phyloP scores from a whole-genome alignment of 1,139 yeast species.

The Taphrina sp. region DNA sequence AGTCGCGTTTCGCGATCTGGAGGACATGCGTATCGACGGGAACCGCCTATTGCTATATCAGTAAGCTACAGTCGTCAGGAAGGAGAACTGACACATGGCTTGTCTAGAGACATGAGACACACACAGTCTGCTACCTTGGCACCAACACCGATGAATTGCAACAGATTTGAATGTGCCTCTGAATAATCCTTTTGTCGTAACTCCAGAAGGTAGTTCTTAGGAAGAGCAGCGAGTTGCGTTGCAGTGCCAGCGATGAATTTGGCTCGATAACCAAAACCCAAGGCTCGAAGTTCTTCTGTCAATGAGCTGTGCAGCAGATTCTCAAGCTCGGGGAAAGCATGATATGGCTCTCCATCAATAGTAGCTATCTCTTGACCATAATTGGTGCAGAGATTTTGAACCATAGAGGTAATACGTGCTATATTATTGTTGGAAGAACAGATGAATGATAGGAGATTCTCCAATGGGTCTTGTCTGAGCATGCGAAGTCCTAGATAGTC shows the following conservation, averaged over 20 bases:
- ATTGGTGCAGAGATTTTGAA: constrained; percentile 64
- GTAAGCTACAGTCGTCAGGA: constrained; percentile 62
- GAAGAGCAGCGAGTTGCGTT: constrained; percentile 45
- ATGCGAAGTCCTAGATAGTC: constrained; percentile 72
- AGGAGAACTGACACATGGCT: not conserved
- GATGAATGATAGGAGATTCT: constrained; percentile 80
- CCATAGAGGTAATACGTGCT: constrained; percentile 90
- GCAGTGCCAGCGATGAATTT: constrained; percentile 83
- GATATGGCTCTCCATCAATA: constrained; percentile 59
- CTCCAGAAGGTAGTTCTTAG: constrained; percentile 40
- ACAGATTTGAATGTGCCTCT: constrained; percentile 62
- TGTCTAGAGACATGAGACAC: constrained; percentile 29
- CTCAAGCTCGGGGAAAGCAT: constrained; percentile 70
- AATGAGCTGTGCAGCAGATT: constrained; percentile 49
- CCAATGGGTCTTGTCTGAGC: constrained; percentile 95
- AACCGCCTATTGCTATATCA: constrained; percentile 55
- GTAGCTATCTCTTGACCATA: constrained; percentile 66
- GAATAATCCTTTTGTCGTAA: constrained; percentile 53
- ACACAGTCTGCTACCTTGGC: constrained; percentile 98
- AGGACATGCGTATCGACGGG: constrained; percentile 89
- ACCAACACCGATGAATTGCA: constrained; percentile 83
- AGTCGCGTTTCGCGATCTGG: constrained; percentile 82
- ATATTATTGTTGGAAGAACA: constrained; percentile 96
- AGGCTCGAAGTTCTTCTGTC: constrained; percentile 50
- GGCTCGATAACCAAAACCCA: constrained; percentile 92